Evolutionary conservation across 805 yeast genomes (phyloP), one percentile per base, ranked within the genome.

Genomic region (Candida sphagnicola): DNA sequence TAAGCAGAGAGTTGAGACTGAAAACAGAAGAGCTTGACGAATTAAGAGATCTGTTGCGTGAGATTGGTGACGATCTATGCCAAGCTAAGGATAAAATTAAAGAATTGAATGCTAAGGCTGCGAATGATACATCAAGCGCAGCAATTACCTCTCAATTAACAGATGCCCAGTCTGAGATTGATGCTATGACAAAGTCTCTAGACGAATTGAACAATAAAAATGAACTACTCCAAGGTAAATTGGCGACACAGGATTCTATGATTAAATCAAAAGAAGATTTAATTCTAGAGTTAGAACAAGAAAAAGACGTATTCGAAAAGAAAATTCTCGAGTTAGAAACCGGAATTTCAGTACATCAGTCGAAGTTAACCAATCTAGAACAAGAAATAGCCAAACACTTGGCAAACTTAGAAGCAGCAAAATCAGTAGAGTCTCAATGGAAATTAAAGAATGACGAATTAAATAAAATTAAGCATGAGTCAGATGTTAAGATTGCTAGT

Each of bases 51-150:
- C 85, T 83, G 86, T 57, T 90, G 38, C 74, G 74, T 45, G 79
- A 76, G 40, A 71, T 89, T 18, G 96, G 96, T 1, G 77, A 85
- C 50, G 95, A 87, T 35, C 66, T 89, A 5, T 95, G 89, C 1
- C 73, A 75, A 4, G 77, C 88, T 0, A 78, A 75, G 46, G 87
- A 83, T 33, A 62, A 76, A 38, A 37, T 80, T 15, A 81, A 82
- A 48, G 56, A 51, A 3, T 21, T 37, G 16, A 44, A 36, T 17
- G 13, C 28, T 16, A 34, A 26, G 5, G 17, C 14, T 15, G 17
- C 12, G 5, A 25, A 17, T n/a, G 34, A 33, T 19, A 8, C 29
- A 12, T 21, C 25, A 21, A n/a, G 34, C 33, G 24, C 25, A 28
- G 14, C 26, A 18, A 24, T n/a, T 30, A 8, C 26, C 8, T 3